Base-by-base conservation (phyloP, 2,329 filamentous ascomycete species). In the Colletotrichum abscissum region DNA sequence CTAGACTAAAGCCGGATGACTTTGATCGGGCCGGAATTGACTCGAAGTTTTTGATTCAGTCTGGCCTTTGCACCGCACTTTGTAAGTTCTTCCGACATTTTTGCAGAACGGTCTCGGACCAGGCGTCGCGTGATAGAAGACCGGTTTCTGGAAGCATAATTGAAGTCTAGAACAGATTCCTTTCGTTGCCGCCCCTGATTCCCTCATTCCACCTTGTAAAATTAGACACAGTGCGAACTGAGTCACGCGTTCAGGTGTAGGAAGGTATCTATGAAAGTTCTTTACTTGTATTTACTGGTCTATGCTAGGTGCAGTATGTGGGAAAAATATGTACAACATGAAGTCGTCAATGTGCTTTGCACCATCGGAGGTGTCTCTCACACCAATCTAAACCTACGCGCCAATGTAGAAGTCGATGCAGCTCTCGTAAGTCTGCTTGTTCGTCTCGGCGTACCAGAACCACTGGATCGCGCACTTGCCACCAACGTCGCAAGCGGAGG, bases 381-480 rank as follows among this genome's bases (percentile, higher is more conserved):
- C 8, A 4, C 11, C 9, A 14, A 2, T 19, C 5, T 11, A 4
- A 7, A 5, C 12, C 4, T 62, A 64, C 4, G 42, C 60, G 7
- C 49, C 56, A 28, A 76, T 26, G 49, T 74, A 77, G 66, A 92
- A 91, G 78, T 92, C 90, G 64, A 92, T 83, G 81, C 90, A 92
- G 63, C 86, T 86, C 83, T 91, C 88, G 78, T 92, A 92, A 12
- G 90, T 91, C 85, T 92, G 90, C 71, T 88, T 77, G 74, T 89
- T 86, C 67, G 82, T 83, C 19, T 81, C 78, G 4, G 89, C 89
- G 73, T 90, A 85, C 90, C 90, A 92, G 80, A 84, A 91, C 89
- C 90, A 91, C 80, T 92, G 90, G 58, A 92, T 84, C 4, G 76
- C 79, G 63, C 83, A 85, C 73, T 83, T 81, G 55, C 89, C 89